phyloP scores from a whole-genome alignment of 2,329 filamentous ascomycete species.

The Huntiella bhutanensis region DNA sequence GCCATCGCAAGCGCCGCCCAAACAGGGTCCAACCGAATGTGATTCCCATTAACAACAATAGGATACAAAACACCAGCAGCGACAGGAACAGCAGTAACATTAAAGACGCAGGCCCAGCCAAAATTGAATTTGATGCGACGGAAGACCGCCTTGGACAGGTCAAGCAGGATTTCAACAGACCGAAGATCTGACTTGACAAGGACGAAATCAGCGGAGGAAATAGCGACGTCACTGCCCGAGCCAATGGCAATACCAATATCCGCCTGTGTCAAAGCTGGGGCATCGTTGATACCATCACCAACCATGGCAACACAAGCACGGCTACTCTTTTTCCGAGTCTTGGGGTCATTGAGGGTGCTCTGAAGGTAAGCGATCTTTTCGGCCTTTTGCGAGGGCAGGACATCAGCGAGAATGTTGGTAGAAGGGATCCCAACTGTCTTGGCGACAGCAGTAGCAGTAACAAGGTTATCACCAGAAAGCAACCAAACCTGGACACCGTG shows the following conservation, averaged over 20 bases:
- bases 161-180: constrained; percentile 53
- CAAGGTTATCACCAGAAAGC: constrained; percentile 79
- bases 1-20: constrained; percentile 93
- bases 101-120: constrained; percentile 69
- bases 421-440: constrained; percentile 52
- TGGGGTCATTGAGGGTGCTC: constrained; percentile 21
- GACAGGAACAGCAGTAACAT: constrained; percentile 56
- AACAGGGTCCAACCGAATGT: constrained; percentile 51
- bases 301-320: constrained; percentile 57
- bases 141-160: constrained; percentile 54
- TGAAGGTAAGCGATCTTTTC: constrained; percentile 49
- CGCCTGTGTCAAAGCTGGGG: constrained; percentile 59
- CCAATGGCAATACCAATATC: constrained; percentile 75
- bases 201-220: constrained; percentile 66
- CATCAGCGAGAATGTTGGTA: constrained; percentile 65
- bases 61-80: constrained; percentile 63
- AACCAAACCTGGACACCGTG: constrained; percentile 66
- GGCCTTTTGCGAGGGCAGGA: constrained; percentile 68
- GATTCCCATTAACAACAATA: constrained; percentile 28
- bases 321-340: constrained; percentile 6
- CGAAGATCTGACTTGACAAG: constrained; percentile 53
- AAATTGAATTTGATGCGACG: constrained; percentile 70
- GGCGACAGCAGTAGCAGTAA: constrained; percentile 67
- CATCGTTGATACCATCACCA: constrained; percentile 79
- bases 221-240: constrained; percentile 66